phyloP scores from a whole-genome alignment of 139 green algal species.

The Chlorella sp. region DNA sequence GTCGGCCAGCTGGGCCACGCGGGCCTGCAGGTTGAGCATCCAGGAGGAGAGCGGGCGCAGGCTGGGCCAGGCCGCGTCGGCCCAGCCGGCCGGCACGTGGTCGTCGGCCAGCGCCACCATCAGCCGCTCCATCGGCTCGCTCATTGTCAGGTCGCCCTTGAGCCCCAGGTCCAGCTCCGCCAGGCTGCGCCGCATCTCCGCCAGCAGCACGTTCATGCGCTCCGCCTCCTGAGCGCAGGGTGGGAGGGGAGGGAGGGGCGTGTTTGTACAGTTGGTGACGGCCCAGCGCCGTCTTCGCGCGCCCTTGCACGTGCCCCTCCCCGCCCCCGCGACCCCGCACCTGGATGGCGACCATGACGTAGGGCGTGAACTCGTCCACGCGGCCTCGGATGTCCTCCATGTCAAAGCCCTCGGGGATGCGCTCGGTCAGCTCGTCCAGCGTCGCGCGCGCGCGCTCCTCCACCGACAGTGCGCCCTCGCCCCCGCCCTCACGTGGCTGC shows the following conservation, averaged over 20 bases:
- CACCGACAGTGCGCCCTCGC: conserved; percentile 61
- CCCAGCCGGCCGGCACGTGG: conserved; percentile 64
- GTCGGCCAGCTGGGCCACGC: conserved; percentile 81
- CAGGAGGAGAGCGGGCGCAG: conserved; percentile 75
- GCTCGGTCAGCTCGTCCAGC: conserved; percentile 84
- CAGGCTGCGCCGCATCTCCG: conserved; percentile 77
- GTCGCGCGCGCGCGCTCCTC: conserved; percentile 86
- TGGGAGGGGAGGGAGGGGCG: neutral
- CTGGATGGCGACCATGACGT: conserved; percentile 90
- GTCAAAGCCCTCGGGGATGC: conserved; percentile 79
- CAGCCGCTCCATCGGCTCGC: conserved; percentile 72
- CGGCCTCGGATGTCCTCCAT: conserved; percentile 84
- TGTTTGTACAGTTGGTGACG: neutral
- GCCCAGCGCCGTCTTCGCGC: too few relatives aligned
- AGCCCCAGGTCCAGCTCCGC: conserved; percentile 92
- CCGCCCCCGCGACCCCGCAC: conserved; percentile 29
- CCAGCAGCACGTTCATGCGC: conserved; percentile 87
- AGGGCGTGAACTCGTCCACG: conserved; percentile 84
- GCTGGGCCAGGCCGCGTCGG: conserved; percentile 78
- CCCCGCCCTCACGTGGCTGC: conserved; percentile 14
- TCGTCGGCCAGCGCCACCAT: conserved; percentile 7
- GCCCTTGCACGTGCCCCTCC: too few relatives aligned
- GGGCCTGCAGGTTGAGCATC: conserved; percentile 73
- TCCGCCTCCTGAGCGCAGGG: conserved; percentile 77
- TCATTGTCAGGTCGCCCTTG: conserved; percentile 92